Conservation (phyloP, 148 eudicot genomes). For the Persicaria maculosa region DNA sequence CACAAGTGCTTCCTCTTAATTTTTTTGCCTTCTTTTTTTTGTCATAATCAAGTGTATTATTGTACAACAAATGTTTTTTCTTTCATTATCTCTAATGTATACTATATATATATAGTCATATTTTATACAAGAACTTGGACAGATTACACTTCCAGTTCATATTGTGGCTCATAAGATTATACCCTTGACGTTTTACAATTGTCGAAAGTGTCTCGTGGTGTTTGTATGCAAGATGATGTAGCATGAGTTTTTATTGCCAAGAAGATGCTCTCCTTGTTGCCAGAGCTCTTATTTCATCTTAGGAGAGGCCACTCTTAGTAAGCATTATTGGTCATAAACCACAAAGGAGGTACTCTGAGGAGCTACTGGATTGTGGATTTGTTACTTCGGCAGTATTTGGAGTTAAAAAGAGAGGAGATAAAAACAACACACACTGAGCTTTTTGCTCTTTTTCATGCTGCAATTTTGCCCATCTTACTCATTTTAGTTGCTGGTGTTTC, state of each 20-base stretch:
- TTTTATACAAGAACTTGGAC: too few species aligned
- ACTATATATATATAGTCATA: too few species aligned
- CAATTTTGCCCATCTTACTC: neutral
- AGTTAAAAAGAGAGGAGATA: too few species aligned
- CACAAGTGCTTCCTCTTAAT: conserved; percentile 5
- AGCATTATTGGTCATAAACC: conserved; percentile 81
- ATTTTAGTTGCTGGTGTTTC: neutral
- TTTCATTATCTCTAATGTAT: too few species aligned
- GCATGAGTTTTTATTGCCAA: conserved; percentile 86
- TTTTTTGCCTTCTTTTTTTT: neutral
- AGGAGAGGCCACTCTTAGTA: conserved; percentile 90
- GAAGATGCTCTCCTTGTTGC: conserved; percentile 66
- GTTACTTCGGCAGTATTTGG: too few species aligned
- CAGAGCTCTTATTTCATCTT: conserved; percentile 85
- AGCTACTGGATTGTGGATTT: conserved; percentile 86
- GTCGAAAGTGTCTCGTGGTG: conserved; percentile 76
- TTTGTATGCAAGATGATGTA: conserved; percentile 89
- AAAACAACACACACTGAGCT: too few species aligned
- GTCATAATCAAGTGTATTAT: neutral
- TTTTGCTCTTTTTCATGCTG: neutral
- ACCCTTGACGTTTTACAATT: conserved; percentile 19
- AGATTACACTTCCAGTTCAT: too few species aligned
- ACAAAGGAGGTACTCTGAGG: conserved; percentile 96
- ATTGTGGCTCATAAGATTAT: too few species aligned
- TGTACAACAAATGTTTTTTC: too few species aligned